Percentiles rank a stretch among this genome's conserved stretches.
Evolutionary conservation across 208 protist species (phyloP).

Genomic region (Naegleria fowleri): DNA sequence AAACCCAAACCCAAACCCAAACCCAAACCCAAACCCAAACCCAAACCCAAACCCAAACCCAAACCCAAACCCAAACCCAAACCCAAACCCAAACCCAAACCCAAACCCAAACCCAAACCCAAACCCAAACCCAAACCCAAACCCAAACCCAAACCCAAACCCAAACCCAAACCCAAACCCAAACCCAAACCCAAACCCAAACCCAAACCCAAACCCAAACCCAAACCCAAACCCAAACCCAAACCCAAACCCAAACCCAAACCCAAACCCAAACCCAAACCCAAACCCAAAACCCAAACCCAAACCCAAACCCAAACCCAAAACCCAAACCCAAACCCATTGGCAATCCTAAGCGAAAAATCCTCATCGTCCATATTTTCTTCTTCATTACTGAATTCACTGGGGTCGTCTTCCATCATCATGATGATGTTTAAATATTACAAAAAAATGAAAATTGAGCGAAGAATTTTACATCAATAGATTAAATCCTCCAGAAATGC

Average conservation of each 20-base stretch:
- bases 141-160: slow-evolving; percentile 29
- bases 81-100: slow-evolving; percentile 31
- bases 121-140: slow-evolving; percentile 31
- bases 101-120: slow-evolving; percentile 32
- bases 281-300: slow-evolving; percentile 10
- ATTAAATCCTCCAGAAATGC: too few species aligned
- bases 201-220: slow-evolving; percentile 28
- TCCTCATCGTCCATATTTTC: neutral
- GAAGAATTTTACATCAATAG: too few species aligned
- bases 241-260: slow-evolving; percentile 16
- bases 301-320: slow-evolving; percentile 15
- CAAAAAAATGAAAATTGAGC: too few species aligned
- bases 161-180: slow-evolving; percentile 29
- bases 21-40: slow-evolving; percentile 6
- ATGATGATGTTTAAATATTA: too few species aligned
- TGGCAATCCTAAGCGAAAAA: neutral
- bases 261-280: slow-evolving; percentile 11
- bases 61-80: slow-evolving; percentile 3
- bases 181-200: slow-evolving; percentile 32
- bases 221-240: slow-evolving; percentile 1
- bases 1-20: slow-evolving; percentile 11
- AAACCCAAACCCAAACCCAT: slow-evolving; percentile 13
- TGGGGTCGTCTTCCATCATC: too few species aligned
- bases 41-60: slow-evolving; percentile 22
- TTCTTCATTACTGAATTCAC: neutral